Evolutionary conservation across 2,329 filamentous ascomycete species (phyloP), one percentile per base, ranked within the genome.

Genomic region (Simplicillium sp.): DNA sequence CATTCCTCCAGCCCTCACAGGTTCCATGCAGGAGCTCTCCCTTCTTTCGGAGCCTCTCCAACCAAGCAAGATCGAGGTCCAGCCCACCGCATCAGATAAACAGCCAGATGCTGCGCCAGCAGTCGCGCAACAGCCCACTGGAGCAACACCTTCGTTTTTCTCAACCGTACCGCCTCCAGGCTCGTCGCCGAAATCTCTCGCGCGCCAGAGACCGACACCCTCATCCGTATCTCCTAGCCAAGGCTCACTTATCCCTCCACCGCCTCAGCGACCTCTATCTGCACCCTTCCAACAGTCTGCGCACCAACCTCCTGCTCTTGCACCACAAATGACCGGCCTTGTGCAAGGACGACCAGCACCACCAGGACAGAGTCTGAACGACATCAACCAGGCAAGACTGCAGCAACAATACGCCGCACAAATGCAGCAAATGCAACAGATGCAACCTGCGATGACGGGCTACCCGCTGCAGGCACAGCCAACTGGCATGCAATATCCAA

Each of bases 321-420:
- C 89, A 57, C 80, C 87, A 39, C 90, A 96, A 57, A 76, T 89
- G 60, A 96, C 92, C 5, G 88, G 90, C 8, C 70, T 54, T 15
- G 43, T 75, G 40, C 76, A 78, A 54, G 66, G 66, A 11, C 79
- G 79, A 47, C 68, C 86, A 42, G 82, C 84, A 20, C 77, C 82
- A 25, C 75, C 77, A 3, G 86, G 87, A 11, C 85, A 90, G 59
- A 90, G 82, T 57, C 58, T 94, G 50, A 74, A 80, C 51, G 86
- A 90, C 36, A 66, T 92, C 35, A 77, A 66, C 43, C 81, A 85
- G 54, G 72, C 75, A 46, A 74, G 79, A 37, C 59, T 82, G 47
- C 81, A 83, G 56, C 77, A 80, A 51, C 73, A 77, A 48, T 76
- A 74, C 39, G 61, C 71, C 38, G 58, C 62, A 43, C 67, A 71